A percentile compares a stretch with the other conserved stretches of the same genome.
These are phyloP conservation scores for Micractinium sp. DNA, from an alignment of 139 green algal genomes.

Conservation along the genomic window DNA sequence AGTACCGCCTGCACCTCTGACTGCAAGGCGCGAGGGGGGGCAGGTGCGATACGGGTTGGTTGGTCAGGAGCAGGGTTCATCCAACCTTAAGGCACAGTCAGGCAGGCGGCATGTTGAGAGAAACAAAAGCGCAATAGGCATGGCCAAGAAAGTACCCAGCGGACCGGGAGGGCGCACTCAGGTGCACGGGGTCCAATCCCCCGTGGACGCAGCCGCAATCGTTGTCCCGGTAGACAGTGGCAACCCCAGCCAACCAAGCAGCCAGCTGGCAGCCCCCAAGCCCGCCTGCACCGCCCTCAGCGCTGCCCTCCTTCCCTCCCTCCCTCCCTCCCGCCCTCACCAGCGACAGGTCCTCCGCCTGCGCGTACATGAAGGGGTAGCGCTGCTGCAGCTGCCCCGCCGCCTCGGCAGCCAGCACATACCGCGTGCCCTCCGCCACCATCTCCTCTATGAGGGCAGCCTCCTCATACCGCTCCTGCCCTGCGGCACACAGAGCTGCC, in stretches of 20 bases:
- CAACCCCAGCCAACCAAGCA: not conserved
- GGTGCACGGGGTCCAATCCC: too few relatives aligned
- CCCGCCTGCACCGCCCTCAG: too few relatives aligned
- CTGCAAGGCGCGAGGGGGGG: not conserved
- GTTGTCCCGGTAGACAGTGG: too few relatives aligned
- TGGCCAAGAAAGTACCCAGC: too few relatives aligned
- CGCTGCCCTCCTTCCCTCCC: too few relatives aligned
- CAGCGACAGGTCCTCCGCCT: slow-evolving; percentile 66
- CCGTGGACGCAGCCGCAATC: too few relatives aligned
- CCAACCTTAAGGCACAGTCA: too few relatives aligned
- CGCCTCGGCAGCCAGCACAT: slow-evolving; percentile 61
- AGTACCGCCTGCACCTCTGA: slow-evolving; percentile 79
- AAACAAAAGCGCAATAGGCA: too few relatives aligned
- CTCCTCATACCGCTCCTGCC: slow-evolving; percentile 46
- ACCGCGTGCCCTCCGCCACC: slow-evolving; percentile 57
- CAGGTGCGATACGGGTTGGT: not conserved
- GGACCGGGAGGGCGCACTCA: too few relatives aligned
- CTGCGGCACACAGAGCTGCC: not conserved
- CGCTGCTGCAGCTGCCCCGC: slow-evolving; percentile 57
- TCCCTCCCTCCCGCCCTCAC: slow-evolving; percentile 10
- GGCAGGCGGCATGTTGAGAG: too few relatives aligned
- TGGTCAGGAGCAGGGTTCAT: not conserved
- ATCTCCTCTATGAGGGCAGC: slow-evolving; percentile 60
- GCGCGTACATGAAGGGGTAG: slow-evolving; percentile 76
- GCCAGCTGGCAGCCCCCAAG: too few relatives aligned